These are phyloP conservation scores for Metarhizium anisopliae DNA, from an alignment of 2,329 filamentous ascomycete species.

Conservation along the genomic window DNA sequence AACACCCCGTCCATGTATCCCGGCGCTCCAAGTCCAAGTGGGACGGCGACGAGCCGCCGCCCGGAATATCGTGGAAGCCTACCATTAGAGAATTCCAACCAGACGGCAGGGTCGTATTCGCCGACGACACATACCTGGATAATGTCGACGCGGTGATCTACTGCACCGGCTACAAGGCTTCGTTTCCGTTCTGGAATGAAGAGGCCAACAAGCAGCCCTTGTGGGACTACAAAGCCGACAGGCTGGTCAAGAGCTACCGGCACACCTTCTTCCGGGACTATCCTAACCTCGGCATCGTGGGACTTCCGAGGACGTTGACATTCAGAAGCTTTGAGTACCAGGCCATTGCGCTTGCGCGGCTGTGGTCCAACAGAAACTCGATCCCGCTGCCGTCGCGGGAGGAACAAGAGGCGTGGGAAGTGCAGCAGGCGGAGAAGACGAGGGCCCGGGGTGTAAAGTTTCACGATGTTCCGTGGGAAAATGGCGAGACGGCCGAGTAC, in stretches of 20 bases:
- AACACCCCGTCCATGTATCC: constrained; percentile 41
- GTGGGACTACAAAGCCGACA: constrained; percentile 38
- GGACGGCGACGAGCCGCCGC: constrained; percentile 38
- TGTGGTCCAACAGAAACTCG: constrained; percentile 34
- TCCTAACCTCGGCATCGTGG: constrained; percentile 39
- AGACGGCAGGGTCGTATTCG: constrained; percentile 34
- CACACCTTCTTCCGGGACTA: constrained; percentile 44
- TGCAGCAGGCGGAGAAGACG: constrained; percentile 21
- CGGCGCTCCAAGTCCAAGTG: constrained; percentile 38
- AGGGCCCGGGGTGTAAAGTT: constrained; percentile 30
- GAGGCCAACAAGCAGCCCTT: constrained; percentile 34
- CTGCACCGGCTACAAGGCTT: constrained; percentile 33
- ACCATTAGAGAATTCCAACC: constrained; percentile 34
- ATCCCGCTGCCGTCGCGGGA: constrained; percentile 26
- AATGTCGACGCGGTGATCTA: constrained; percentile 32
- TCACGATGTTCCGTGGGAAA: constrained; percentile 44
- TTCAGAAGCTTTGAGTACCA: constrained; percentile 50
- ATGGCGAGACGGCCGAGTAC: constrained; percentile 40
- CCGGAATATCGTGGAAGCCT: constrained; percentile 44
- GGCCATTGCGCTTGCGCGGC: constrained; percentile 40
- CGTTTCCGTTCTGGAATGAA: constrained; percentile 41
- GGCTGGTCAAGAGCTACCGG: constrained; percentile 35
- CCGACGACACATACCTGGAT: constrained; percentile 24
- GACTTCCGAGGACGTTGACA: constrained; percentile 40
- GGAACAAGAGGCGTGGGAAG: constrained; percentile 39